These are phyloP conservation scores for Thermoascus crustaceus DNA, from an alignment of 2,329 filamentous ascomycete genomes.

Conservation along the genomic window DNA sequence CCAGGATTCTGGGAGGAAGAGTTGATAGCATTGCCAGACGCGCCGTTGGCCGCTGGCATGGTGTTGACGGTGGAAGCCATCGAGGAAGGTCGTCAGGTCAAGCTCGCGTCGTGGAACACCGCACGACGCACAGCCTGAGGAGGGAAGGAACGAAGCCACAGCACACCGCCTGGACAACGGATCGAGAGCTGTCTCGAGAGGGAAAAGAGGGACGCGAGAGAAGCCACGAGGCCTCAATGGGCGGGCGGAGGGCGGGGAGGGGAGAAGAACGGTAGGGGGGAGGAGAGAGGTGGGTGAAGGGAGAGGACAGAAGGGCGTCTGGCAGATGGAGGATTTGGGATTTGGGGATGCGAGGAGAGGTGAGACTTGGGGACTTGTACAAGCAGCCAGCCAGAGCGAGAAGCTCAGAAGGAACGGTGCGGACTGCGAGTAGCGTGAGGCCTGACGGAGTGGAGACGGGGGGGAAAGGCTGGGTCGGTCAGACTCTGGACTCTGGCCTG, in stretches of 20 bases:
- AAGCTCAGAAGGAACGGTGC: too few species aligned
- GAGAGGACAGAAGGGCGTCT: conserved; percentile 5
- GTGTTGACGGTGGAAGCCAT: conserved; percentile 37
- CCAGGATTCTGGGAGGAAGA: conserved; percentile 30
- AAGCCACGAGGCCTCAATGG: conserved; percentile 6
- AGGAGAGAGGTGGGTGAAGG: conserved; percentile 2
- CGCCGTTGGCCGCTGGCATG: conserved; percentile 26
- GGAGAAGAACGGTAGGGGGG: conserved; percentile 6
- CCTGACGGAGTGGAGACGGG: too few species aligned
- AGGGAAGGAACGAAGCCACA: conserved; percentile 22
- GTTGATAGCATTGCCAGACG: conserved; percentile 29
- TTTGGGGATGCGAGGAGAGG: conserved; percentile 5
- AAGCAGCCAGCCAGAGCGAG: too few species aligned
- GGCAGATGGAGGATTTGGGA: conserved; percentile 2
- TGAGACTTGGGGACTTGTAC: not conserved
- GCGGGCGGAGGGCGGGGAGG: conserved; percentile 3
- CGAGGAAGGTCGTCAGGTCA: conserved; percentile 21
- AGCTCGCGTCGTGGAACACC: conserved; percentile 28
- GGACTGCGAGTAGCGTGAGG: too few species aligned
- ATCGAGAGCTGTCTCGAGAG: conserved; percentile 8
- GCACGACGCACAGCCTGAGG: conserved; percentile 27
- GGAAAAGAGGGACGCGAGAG: conserved; percentile 9
- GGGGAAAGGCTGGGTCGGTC: too few species aligned
- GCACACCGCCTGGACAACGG: conserved; percentile 32
- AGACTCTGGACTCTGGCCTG: too few species aligned